Percentiles rank a stretch among this genome's conserved stretches.
phyloP scores from a whole-genome alignment of 2,329 filamentous ascomycete genomes.

The Colletotrichum liaoningense region DNA sequence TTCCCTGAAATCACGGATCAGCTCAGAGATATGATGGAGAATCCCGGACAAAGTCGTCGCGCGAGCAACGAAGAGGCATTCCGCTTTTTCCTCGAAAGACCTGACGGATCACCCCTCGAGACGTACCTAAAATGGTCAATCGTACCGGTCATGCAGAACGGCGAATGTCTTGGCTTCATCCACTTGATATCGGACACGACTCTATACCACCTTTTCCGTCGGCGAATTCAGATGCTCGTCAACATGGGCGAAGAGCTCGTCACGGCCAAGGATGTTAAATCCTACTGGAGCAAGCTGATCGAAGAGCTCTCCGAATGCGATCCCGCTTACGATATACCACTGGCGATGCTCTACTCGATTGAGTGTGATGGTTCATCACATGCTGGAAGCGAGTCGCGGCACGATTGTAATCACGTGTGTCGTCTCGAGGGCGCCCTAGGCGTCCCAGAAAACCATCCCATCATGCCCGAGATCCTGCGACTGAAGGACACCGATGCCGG shows the following conservation, averaged over 20 bases:
- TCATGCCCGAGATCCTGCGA: slow-evolving; percentile 51
- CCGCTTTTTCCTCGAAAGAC: slow-evolving; percentile 56
- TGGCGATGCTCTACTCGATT: slow-evolving; percentile 64
- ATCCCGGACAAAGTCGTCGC: slow-evolving; percentile 43
- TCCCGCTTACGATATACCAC: slow-evolving; percentile 60
- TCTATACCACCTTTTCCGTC: slow-evolving; percentile 58
- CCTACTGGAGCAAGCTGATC: slow-evolving; percentile 60
- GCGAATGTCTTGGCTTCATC: slow-evolving; percentile 57
- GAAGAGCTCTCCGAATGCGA: slow-evolving; percentile 55
- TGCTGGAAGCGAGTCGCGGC: slow-evolving; percentile 39
- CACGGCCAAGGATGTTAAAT: slow-evolving; percentile 55
- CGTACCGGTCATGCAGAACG: slow-evolving; percentile 56
- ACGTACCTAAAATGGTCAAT: slow-evolving; percentile 61
- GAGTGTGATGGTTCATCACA: slow-evolving; percentile 49
- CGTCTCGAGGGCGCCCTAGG: slow-evolving; percentile 59
- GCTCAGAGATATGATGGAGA: slow-evolving; percentile 52
- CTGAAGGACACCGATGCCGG: slow-evolving; percentile 51
- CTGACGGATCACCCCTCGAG: slow-evolving; percentile 56
- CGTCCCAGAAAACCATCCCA: slow-evolving; percentile 55
- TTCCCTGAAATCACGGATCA: slow-evolving; percentile 65
- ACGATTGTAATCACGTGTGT: slow-evolving; percentile 49
- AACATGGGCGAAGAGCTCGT: slow-evolving; percentile 58
- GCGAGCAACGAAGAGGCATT: slow-evolving; percentile 55
- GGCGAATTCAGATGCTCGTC: slow-evolving; percentile 61
- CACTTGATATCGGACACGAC: slow-evolving; percentile 61